phyloP scores from a whole-genome alignment of 148 eudicot genomes.

The Silene uniflora region DNA sequence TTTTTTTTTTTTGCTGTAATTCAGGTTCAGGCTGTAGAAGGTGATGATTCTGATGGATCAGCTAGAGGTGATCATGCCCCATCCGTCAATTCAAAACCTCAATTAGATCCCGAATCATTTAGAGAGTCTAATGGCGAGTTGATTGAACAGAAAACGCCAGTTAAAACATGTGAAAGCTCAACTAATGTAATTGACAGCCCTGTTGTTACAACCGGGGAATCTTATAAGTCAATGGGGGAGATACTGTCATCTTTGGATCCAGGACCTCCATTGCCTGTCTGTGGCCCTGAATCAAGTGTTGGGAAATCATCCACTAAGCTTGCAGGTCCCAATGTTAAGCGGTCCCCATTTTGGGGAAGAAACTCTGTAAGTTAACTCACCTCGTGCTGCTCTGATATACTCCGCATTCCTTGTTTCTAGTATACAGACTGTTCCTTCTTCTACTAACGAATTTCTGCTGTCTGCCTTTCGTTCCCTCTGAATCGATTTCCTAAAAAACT shows the following conservation, averaged over 20 bases:
- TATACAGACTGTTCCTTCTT: neutral
- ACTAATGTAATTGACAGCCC: constrained; percentile 39
- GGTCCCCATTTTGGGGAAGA: constrained; percentile 81
- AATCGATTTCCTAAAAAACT: neutral
- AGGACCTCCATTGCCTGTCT: constrained; percentile 54
- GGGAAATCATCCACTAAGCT: constrained; percentile 55
- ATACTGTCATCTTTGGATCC: constrained; percentile 78
- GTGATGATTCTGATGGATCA: constrained; percentile 74
- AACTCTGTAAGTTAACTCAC: constrained; percentile 50
- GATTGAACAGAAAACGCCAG: constrained; percentile 41
- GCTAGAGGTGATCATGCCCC: constrained; percentile 38
- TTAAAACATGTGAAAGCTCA: constrained; percentile 35
- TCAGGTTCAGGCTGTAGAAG: constrained; percentile 53
- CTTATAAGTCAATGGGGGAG: constrained; percentile 73
- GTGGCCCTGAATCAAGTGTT: constrained; percentile 50
- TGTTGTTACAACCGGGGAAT: constrained; percentile 35
- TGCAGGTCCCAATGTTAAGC: constrained; percentile 53
- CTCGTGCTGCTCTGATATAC: neutral
- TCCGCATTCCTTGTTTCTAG: too few relatives aligned
- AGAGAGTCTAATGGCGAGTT: constrained; percentile 39
- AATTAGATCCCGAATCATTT: constrained; percentile 35
- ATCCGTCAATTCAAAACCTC: constrained; percentile 45
- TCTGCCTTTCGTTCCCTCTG: neutral
- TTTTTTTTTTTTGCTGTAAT: constrained; percentile 15
- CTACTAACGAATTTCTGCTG: neutral